A percentile compares a stretch with the other conserved stretches of the same genome.
Conservation (phyloP, 1,284 basidiomycete species). For the Malassezia cuniculi region DNA sequence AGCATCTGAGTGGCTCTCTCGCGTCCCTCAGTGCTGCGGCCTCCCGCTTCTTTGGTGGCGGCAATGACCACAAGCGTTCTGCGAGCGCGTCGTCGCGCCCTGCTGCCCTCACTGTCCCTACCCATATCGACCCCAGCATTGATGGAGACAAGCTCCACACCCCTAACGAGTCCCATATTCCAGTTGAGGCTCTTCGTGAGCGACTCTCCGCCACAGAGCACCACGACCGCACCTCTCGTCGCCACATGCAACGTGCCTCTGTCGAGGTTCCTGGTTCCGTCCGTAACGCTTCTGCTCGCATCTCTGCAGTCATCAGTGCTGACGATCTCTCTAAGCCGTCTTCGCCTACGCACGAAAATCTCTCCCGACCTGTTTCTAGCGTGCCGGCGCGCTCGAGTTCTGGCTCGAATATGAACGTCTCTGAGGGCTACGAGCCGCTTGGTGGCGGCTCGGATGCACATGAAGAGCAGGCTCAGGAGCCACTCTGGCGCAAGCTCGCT, state of each 20-base stretch:
- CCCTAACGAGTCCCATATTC: constrained; percentile 2
- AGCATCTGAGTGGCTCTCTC: too few relatives aligned
- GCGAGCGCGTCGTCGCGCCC: not conserved
- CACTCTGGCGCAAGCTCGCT: too few relatives aligned
- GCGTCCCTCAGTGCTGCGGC: constrained; percentile 11
- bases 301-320: constrained; percentile 5
- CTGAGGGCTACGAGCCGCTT: too few relatives aligned
- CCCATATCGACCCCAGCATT: not conserved
- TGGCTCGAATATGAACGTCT: too few relatives aligned
- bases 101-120: not conserved
- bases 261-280: constrained; percentile 13
- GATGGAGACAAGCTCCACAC: constrained; percentile 9
- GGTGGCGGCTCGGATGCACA: too few relatives aligned
- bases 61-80: not conserved
- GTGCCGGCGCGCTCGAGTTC: too few relatives aligned
- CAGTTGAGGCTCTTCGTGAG: constrained; percentile 11
- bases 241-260: constrained; percentile 12
- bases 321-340: too few relatives aligned
- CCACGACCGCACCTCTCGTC: constrained; percentile 2
- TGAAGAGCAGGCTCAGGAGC: too few relatives aligned
- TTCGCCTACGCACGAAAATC: too few relatives aligned
- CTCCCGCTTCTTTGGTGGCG: constrained; percentile 11
- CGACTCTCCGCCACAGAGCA: constrained; percentile 7
- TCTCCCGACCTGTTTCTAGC: too few relatives aligned
- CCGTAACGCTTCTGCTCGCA: constrained; percentile 11